Evolutionary conservation across 768 basidiomycete genomes (phyloP), one percentile per base, ranked within the genome.

Genomic region (Flagelloscypha sp.): DNA sequence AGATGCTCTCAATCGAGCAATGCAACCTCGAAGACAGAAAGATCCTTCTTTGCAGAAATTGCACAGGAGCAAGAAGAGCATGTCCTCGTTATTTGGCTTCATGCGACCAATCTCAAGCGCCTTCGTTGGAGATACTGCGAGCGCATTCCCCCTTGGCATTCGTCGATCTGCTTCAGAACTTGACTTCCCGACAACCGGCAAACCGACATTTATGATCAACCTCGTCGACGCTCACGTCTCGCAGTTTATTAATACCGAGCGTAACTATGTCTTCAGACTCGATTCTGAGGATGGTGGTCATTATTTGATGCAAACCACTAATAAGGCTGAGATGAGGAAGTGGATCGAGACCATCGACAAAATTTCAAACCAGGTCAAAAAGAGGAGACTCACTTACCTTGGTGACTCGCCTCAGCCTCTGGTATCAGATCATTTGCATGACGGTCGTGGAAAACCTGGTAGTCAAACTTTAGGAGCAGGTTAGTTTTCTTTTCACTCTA

Each of bases 101-200:
- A 88, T 88, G 79, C 72, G 86, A n/a, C 87, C 86, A 2, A 78
- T 88, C 34, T 90, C 87, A 11, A 87, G 76, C 41, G 87, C 87
- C 2, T 89, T 89, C 49, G 76, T 76, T 13, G 73, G 79, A 29
- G 79, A 83, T 32, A 64, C 68, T 18, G n/a, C n/a, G n/a, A n/a
- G n/a, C n/a, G 56, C 66, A 12, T 62, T 65, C 17, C 36, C 62
- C 4, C 48, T 63, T n/a, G 52, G 54, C 3, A 31, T 62, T 41
- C 79, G 74, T 53, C 72, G 69, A 40, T 80, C 81, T 1, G 67
- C 82, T 1, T 70, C 73, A 0, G 84, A 90, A 47, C 62, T 90
- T 35, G 84, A 89, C 50, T 89, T 89, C 47, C 45, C 60, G 6
- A 69, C 84, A 0, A 64, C 66, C n/a, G 70, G 75, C 20, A 89